Base-by-base conservation (phyloP, 805 yeast genomes). In the Dipodascopsis uninucleata region DNA sequence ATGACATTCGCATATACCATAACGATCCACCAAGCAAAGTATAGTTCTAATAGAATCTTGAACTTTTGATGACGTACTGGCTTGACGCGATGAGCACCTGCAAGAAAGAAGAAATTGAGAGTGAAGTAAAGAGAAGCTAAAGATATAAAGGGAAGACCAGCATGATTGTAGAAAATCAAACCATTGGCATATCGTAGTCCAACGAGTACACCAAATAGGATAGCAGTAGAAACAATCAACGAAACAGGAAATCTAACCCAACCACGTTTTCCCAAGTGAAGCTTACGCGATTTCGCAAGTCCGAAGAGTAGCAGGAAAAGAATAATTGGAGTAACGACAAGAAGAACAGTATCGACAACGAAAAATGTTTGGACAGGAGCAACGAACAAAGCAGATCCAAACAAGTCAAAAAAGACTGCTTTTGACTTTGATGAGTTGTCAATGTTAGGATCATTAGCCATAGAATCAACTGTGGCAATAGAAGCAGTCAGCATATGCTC, bases 401-500 rank as follows among this genome's bases (percentile, higher is more conserved):
- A 47, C 39, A 50, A 29, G 58, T 85, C 88, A 53, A 82, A 76
- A 61, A 68, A 88, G 1, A 80, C 75, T 0, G 93, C 85, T 34
- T 47, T 43, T 33, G 41, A 36, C 37, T 50, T 47, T 18, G 52
- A 53, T 6, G 52, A 39, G 35, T 64, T 67, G 23, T 60, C 65
- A 20, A 64, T 58, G 4, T 66, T 71, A 14, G 68, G 56, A 8
- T 65, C 66, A 10, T 61, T 61, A 1, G 76, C 70, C 56, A 87
- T 56, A 17, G 71, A 68, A 1, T 59, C 55, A 1, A 78, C 67
- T 47, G 83, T 68, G 55, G 82, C 93, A 56, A 83, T 63, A 0
- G 94, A 70, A 41, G 77, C 80, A 3, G 81, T 72, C 28, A 85
- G 70, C 96, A 89, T 89, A 60, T 85, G 90, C 82, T 90, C 84